phyloP scores from a whole-genome alignment of 768 basidiomycete species.

The Lactarius indigo region DNA sequence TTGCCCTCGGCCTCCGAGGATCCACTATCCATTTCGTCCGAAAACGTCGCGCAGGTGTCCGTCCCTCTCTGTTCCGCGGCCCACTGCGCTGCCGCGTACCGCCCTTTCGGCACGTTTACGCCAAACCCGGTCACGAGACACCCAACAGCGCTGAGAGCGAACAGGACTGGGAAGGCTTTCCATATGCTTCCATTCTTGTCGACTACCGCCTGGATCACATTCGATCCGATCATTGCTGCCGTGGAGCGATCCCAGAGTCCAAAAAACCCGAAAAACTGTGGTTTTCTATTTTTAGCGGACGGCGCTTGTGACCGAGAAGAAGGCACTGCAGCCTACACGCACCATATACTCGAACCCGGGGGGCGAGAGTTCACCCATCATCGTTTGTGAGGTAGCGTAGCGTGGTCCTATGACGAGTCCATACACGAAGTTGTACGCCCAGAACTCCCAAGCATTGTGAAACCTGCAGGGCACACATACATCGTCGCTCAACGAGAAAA shows the following conservation, averaged over 20 bases:
- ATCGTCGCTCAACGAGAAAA: not conserved
- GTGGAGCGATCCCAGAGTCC: conserved; percentile 41
- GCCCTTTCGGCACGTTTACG: conserved; percentile 38
- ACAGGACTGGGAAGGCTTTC: conserved; percentile 82
- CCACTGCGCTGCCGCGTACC: conserved; percentile 39
- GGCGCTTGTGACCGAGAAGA: not conserved
- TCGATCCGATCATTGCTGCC: conserved; percentile 82
- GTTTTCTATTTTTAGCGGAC: not conserved
- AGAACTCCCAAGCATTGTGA: conserved; percentile 86
- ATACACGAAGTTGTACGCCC: conserved; percentile 78
- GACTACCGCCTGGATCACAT: conserved; percentile 82
- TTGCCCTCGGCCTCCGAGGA: not conserved
- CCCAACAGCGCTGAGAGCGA: conserved; percentile 62
- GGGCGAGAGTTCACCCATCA: conserved; percentile 83
- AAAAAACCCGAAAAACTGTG: conserved; percentile 72
- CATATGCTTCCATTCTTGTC: conserved; percentile 67
- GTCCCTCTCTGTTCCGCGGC: conserved; percentile 29
- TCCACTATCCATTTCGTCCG: not conserved
- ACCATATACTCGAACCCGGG: conserved; percentile 85
- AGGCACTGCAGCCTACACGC: not conserved
- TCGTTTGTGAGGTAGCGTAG: conserved; percentile 81
- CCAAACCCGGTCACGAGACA: conserved; percentile 77
- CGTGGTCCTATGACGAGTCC: conserved; percentile 84
- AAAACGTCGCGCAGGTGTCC: not conserved
- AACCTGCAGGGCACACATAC: conserved; percentile 34